Percentiles rank a stretch among this genome's conserved stretches.
Conservation (phyloP, 2,329 filamentous ascomycete genomes). For the Hypomyces rosellus region DNA sequence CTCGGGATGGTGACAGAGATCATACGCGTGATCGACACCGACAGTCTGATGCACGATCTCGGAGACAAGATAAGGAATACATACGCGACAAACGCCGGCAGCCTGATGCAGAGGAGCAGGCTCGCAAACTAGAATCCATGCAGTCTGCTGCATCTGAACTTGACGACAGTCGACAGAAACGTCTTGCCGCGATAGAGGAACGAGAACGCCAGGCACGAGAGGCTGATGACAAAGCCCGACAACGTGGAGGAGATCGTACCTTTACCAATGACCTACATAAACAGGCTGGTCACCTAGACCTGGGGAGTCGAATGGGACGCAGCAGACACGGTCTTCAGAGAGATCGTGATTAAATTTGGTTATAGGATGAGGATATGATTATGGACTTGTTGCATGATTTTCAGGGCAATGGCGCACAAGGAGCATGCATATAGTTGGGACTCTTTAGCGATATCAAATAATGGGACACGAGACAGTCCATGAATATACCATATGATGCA, state of each 20-base stretch:
- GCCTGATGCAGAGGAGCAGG: constrained; percentile 45
- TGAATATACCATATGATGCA: no score
- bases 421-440: no score
- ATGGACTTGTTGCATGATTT: no score
- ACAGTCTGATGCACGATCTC: constrained; percentile 17
- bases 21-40: not conserved
- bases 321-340: constrained; percentile 38
- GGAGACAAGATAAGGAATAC: no score
- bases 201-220: constrained; percentile 59
- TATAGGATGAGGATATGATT: no score
- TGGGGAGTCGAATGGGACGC: constrained; percentile 47
- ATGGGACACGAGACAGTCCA: no score
- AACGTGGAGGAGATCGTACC: constrained; percentile 56
- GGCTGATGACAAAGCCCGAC: constrained; percentile 58
- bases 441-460: no score
- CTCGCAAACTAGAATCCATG: constrained; percentile 66
- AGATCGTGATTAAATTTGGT: constrained; percentile 30
- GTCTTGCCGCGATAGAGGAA: constrained; percentile 60
- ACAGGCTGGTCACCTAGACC: constrained; percentile 45
- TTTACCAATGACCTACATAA: constrained; percentile 60
- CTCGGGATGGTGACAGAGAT: constrained; percentile 6
- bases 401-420: no score
- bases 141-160: constrained; percentile 63
- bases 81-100: constrained; percentile 1
- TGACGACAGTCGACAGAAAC: constrained; percentile 61